Percentiles rank a stretch among this genome's conserved stretches.
phyloP scores from a whole-genome alignment of 108 stramenopile species.

The Nitzschia sp. region DNA sequence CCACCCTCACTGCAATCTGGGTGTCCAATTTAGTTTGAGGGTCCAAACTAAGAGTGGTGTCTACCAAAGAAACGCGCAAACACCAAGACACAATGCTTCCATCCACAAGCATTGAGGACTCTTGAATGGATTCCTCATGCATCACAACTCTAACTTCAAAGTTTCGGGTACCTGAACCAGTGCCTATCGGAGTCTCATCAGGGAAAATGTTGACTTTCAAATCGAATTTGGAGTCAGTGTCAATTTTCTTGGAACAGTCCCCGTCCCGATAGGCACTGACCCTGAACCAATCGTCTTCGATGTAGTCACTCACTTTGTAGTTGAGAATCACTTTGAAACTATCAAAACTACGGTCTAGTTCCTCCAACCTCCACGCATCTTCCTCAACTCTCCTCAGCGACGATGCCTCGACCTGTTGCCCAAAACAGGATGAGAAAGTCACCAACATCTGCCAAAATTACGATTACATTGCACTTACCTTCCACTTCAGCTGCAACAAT shows the following conservation, averaged over 20 bases:
- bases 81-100: too few relatives aligned
- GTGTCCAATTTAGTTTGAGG: neutral
- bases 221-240: neutral
- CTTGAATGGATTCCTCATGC: neutral
- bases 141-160: neutral
- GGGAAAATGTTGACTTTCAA: neutral
- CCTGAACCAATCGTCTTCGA: neutral
- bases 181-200: neutral
- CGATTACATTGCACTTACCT: too few relatives aligned
- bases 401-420: too few relatives aligned
- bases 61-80: too few relatives aligned
- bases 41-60: too few relatives aligned
- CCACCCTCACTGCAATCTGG: neutral
- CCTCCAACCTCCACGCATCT: neutral
- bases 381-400: too few relatives aligned
- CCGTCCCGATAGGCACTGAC: neutral
- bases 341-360: neutral
- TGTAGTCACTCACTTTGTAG: neutral
- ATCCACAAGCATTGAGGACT: too few relatives aligned
- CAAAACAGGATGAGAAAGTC: too few relatives aligned
- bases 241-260: neutral
- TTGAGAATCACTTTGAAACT: neutral
- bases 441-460: too few relatives aligned
- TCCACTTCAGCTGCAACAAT: too few relatives aligned
- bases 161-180: neutral